These are phyloP conservation scores for Sporopachydermia quercuum DNA, from an alignment of 805 yeast species.

Conservation along the genomic window DNA sequence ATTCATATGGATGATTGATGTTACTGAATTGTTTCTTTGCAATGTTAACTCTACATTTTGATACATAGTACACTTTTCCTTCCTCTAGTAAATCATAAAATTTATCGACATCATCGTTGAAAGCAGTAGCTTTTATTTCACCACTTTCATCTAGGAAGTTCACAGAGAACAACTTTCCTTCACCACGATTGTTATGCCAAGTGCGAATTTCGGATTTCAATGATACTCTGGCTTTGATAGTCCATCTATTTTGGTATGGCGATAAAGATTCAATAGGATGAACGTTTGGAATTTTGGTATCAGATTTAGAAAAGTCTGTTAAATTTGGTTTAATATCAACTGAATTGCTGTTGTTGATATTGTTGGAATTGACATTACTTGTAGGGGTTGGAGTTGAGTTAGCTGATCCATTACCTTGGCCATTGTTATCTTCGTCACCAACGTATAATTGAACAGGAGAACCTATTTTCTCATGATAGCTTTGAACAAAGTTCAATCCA, in stretches of 20 bases:
- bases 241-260: slow-evolving; percentile 85
- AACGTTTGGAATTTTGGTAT: slow-evolving; percentile 26
- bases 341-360: not conserved
- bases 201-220: slow-evolving; percentile 77
- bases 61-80: slow-evolving; percentile 76
- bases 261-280: slow-evolving; percentile 77
- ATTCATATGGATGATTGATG: slow-evolving; percentile 78
- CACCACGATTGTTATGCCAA: slow-evolving; percentile 77
- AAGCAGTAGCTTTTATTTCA: slow-evolving; percentile 91
- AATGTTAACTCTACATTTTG: slow-evolving; percentile 65
- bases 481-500: not conserved
- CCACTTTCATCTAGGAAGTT: slow-evolving; percentile 88
- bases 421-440: not conserved
- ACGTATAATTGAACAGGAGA: slow-evolving; percentile 1
- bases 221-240: slow-evolving; percentile 84
- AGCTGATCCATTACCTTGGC: not conserved
- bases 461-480: not conserved
- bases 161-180: slow-evolving; percentile 79
- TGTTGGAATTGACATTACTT: too few species aligned
- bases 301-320: not conserved
- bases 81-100: slow-evolving; percentile 67
- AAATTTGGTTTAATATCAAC: not conserved
- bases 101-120: slow-evolving; percentile 73
- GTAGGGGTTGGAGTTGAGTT: not conserved
- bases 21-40: slow-evolving; percentile 80